Conservation (phyloP, 345 rosid genomes). For the Sonneratia alba region DNA sequence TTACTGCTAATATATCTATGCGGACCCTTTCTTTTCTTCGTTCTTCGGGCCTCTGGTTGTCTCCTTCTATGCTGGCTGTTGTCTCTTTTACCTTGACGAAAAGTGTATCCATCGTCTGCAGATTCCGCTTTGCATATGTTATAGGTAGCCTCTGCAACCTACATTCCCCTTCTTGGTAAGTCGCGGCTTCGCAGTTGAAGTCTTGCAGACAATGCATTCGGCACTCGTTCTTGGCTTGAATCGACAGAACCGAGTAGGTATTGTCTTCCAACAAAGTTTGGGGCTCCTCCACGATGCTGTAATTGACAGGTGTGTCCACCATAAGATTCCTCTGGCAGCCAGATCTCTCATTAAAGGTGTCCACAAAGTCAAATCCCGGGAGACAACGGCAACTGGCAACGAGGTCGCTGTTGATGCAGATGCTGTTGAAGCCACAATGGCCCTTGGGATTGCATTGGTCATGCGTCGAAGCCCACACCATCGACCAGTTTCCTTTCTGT, state of each 20-base stretch:
- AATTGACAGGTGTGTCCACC: too few relatives aligned
- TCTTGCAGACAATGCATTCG: too few relatives aligned
- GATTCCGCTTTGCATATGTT: too few relatives aligned
- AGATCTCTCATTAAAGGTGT: constrained; percentile 3
- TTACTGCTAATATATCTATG: neutral
- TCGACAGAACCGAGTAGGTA: too few relatives aligned
- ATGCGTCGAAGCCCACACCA: neutral
- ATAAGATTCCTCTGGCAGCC: constrained; percentile 2
- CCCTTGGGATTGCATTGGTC: constrained; percentile 18
- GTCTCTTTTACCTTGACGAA: constrained; percentile 5
- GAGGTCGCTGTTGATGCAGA: constrained; percentile 7
- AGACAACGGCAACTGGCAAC: constrained; percentile 7
- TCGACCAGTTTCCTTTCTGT: neutral
- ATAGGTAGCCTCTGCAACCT: too few relatives aligned
- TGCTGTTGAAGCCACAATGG: constrained; percentile 19
- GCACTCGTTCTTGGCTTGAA: too few relatives aligned
- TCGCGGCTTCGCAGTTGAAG: too few relatives aligned
- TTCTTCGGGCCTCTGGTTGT: neutral
- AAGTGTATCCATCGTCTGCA: too few relatives aligned
- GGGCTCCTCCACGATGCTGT: too few relatives aligned
- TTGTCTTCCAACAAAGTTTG: too few relatives aligned
- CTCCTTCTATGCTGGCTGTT: neutral
- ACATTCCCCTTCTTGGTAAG: too few relatives aligned
- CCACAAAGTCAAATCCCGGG: constrained; percentile 13
- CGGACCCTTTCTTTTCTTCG: neutral